These are phyloP conservation scores for Sporothrix luriei DNA, from an alignment of 2,329 filamentous ascomycete genomes.

Conservation along the genomic window DNA sequence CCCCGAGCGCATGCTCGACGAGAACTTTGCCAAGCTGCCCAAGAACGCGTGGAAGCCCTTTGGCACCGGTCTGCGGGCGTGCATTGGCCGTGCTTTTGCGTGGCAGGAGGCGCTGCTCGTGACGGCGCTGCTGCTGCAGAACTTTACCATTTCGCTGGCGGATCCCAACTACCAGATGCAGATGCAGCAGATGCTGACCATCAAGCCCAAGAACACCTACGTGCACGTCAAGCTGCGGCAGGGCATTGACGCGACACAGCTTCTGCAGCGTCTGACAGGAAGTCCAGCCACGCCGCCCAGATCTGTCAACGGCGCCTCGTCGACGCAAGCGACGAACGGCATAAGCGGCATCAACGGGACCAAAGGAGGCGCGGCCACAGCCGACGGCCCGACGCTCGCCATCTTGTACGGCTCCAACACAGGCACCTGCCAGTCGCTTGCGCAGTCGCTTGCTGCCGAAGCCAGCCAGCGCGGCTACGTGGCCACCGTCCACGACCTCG, in stretches of 20 bases:
- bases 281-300: neutral
- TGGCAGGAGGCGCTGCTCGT: slow-evolving; percentile 56
- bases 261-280: slow-evolving; percentile 32
- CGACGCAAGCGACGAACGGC: neutral
- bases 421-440: slow-evolving; percentile 71
- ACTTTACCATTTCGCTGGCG: slow-evolving; percentile 65
- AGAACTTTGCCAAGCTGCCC: slow-evolving; percentile 48
- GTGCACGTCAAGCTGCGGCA: slow-evolving; percentile 61
- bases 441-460: slow-evolving; percentile 62
- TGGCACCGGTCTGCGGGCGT: slow-evolving; percentile 55
- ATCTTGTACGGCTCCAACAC: slow-evolving; percentile 73
- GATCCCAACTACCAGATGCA: slow-evolving; percentile 61
- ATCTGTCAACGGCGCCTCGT: neutral
- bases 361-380: neutral
- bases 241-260: slow-evolving; percentile 43
- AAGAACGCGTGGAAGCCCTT: slow-evolving; percentile 55
- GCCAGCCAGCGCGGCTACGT: slow-evolving; percentile 60
- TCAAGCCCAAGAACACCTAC: slow-evolving; percentile 63
- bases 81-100: slow-evolving; percentile 58
- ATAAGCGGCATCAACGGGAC: neutral
- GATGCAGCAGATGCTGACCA: slow-evolving; percentile 57
- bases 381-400: slow-evolving; percentile 50
- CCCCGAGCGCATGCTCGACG: slow-evolving; percentile 65
- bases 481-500: slow-evolving; percentile 58
- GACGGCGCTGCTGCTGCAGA: slow-evolving; percentile 63